Base-by-base conservation (phyloP, 1,284 basidiomycete species). In the Boletellus deceptivus region DNA sequence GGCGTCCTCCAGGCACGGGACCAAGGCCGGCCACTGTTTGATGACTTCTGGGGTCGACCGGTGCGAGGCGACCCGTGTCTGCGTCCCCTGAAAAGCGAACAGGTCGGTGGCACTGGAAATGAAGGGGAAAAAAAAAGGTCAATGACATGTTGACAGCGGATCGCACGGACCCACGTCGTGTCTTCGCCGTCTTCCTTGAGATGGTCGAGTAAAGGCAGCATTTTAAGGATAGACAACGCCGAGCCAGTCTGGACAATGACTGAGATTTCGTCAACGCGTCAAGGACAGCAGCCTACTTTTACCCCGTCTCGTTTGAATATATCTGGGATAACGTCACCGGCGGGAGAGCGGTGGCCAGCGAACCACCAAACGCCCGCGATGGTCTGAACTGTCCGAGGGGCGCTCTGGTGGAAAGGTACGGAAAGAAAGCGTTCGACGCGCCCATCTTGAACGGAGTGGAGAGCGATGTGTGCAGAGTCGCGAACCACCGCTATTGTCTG, bases 361-460 rank as follows among this genome's bases (percentile, higher is more conserved):
- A 87, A 82, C 89, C 89, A 91, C 84, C 86, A 90, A 24, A 87
- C 68, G 18, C 75, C 76, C 14, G 70, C 72, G 37, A 88, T 61
- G 20, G 61, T 71, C 54, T 46, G 45, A 40, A 16, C 20, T 52
- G 49, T 34, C 37, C 47, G 52, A 40, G 54, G 20, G 20, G 43
- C 24, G 22, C 27, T 55, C 22, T 43, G 60, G 33, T 33, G 56
- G 16, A 52, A 57, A 50, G 63, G 63, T 42, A 83, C 54, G 16
- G 71, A 61, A 29, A 86, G 61, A 29, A 68, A 69, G 22, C 76
- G 72, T 52, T 81, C 72, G 55, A 79, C 71, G 40, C 68, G 75
- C 10, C 89, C 89, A 63, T 90, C 82, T 67, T 90, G 86, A 27
- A 90, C 71, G 17, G 88, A 90, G 64, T 88, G 85, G 24, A 91